These are phyloP conservation scores for Candida silvicultrix DNA, from an alignment of 805 yeast genomes.

Conservation along the genomic window DNA sequence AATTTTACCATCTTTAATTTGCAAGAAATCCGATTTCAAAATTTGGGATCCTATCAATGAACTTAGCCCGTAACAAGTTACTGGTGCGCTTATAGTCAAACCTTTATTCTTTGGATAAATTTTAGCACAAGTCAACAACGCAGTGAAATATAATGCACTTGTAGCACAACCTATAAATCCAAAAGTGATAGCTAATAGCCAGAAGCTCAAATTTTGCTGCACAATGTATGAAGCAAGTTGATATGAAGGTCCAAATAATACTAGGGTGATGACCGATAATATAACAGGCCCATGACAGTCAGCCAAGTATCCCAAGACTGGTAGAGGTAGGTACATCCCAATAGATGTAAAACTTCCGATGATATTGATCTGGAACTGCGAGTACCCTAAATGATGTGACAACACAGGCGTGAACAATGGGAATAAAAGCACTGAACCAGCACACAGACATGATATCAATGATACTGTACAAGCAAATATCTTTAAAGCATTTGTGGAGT, in stretches of 20 bases:
- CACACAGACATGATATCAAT: conserved; percentile 58
- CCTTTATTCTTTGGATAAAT: conserved; percentile 75
- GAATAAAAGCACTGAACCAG: conserved; percentile 80
- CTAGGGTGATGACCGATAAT: conserved; percentile 52
- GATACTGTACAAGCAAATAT: conserved; percentile 50
- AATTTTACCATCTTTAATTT: conserved; percentile 8
- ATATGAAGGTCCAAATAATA: conserved; percentile 67
- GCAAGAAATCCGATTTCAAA: conserved; percentile 32
- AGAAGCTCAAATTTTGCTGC: conserved; percentile 22
- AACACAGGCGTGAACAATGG: conserved; percentile 74
- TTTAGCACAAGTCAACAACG: conserved; percentile 76
- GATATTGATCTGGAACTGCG: conserved; percentile 63
- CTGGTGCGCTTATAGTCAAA: conserved; percentile 81
- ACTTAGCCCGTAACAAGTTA: conserved; percentile 80
- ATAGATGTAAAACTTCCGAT: conserved; percentile 68
- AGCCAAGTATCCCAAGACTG: conserved; percentile 73
- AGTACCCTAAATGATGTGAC: conserved; percentile 48
- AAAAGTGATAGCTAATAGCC: conserved; percentile 42
- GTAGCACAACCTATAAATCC: conserved; percentile 65
- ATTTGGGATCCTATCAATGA: conserved; percentile 69
- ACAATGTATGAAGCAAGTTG: conserved; percentile 37
- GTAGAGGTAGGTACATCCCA: conserved; percentile 83
- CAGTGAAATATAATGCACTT: conserved; percentile 63
- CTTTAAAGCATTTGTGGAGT: conserved; percentile 35
- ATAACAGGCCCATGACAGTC: conserved; percentile 82